Evolutionary conservation across 2,329 filamentous ascomycete genomes (phyloP).

Genomic region (Hymenoscyphus linearis): DNA sequence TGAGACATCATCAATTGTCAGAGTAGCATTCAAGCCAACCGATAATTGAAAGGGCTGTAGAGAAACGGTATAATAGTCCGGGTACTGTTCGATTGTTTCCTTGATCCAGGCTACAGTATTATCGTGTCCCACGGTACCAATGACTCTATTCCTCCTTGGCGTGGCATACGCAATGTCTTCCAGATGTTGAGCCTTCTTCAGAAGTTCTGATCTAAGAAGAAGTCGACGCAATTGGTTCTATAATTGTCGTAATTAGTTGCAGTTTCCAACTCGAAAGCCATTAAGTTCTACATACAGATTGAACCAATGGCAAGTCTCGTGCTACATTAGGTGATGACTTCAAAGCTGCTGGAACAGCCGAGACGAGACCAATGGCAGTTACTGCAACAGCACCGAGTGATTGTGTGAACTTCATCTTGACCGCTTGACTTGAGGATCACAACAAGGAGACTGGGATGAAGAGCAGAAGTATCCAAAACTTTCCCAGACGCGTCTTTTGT

Average conservation of each 20-base stretch:
- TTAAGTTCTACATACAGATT: constrained; percentile 11
- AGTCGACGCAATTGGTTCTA: constrained; percentile 17
- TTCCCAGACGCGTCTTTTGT: not conserved
- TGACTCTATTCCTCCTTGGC: constrained; percentile 15
- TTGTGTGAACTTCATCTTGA: constrained; percentile 9
- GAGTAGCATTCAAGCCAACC: constrained; percentile 8
- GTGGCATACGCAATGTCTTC: constrained; percentile 17
- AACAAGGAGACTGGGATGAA: not conserved
- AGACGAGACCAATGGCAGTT: not conserved
- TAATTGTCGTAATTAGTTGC: not conserved
- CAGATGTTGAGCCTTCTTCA: constrained; percentile 14
- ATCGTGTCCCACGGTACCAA: constrained; percentile 30
- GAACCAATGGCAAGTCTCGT: constrained; percentile 16
- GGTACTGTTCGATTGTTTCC: constrained; percentile 32
- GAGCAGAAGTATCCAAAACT: not conserved
- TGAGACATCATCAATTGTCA: constrained; percentile 8
- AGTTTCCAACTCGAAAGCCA: not conserved
- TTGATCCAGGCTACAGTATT: constrained; percentile 42
- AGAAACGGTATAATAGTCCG: constrained; percentile 35
- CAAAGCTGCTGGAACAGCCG: constrained; percentile 1
- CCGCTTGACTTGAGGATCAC: not conserved
- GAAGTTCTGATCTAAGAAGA: constrained; percentile 12
- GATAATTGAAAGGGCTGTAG: constrained; percentile 39
- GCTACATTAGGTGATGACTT: constrained; percentile 1
- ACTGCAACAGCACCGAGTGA: constrained; percentile 1